These are phyloP conservation scores for Mycena capillaripes DNA, from an alignment of 768 basidiomycete genomes.

Conservation along the genomic window DNA sequence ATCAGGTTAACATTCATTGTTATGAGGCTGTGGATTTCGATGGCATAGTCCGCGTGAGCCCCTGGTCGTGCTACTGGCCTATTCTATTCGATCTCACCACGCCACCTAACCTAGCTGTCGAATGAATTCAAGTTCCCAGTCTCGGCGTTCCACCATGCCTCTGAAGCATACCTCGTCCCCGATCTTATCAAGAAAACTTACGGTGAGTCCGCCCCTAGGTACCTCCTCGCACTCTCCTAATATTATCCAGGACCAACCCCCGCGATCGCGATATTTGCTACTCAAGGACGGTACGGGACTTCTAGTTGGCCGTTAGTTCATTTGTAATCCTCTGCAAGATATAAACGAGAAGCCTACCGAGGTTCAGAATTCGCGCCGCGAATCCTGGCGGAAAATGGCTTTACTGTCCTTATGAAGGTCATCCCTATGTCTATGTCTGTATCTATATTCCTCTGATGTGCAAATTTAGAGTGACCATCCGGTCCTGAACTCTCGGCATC, in stretches of 20 bases:
- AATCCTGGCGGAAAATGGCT: conserved; percentile 75
- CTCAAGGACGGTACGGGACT: conserved; percentile 55
- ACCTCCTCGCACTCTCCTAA: background rate
- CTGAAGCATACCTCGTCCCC: conserved; percentile 88
- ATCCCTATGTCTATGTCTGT: no score
- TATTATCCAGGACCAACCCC: conserved; percentile 81
- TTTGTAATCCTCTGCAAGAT: no score
- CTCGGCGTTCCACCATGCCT: conserved; percentile 84
- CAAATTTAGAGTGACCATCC: conserved; percentile 74
- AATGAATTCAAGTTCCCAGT: conserved; percentile 90
- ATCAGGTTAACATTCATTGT: conserved; percentile 68
- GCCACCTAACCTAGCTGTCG: no score
- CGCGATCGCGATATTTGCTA: conserved; percentile 84
- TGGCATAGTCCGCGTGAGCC: conserved; percentile 76
- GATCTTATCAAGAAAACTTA: conserved; percentile 79
- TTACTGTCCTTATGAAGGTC: conserved; percentile 85
- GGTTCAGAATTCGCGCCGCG: conserved; percentile 86
- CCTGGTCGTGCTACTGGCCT: no score
- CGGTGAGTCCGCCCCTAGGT: conserved; percentile 56
- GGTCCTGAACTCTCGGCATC: conserved; percentile 75
- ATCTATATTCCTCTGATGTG: no score
- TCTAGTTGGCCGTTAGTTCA: no score
- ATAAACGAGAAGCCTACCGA: conserved; percentile 87
- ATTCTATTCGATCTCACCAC: background rate
- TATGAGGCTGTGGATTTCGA: conserved; percentile 80